These are phyloP conservation scores for Pelargonium myrrhifolium DNA, from an alignment of 441 rosid genomes.

Conservation along the genomic window DNA sequence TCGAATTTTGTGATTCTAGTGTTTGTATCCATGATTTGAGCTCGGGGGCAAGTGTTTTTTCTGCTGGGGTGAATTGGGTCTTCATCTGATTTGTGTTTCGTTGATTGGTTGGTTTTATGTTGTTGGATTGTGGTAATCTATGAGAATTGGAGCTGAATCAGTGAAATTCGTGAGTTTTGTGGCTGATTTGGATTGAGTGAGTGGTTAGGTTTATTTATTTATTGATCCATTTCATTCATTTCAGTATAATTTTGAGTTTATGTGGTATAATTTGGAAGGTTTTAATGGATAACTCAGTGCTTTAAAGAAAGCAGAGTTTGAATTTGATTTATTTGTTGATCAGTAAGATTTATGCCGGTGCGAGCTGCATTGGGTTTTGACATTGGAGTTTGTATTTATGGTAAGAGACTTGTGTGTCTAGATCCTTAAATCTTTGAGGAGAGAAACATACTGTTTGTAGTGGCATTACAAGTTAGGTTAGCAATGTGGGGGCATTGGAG, in stretches of 20 bases:
- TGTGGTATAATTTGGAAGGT: constrained; percentile 1
- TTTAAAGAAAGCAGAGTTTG: background rate
- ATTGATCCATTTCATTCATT: background rate
- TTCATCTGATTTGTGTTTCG: background rate
- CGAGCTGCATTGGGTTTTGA: background rate
- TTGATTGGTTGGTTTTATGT: background rate
- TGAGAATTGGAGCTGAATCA: constrained; percentile 2
- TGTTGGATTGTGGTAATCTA: background rate
- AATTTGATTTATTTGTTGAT: background rate
- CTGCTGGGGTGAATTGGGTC: background rate
- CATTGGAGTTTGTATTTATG: background rate
- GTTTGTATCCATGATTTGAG: constrained; percentile 3
- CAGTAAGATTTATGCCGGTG: background rate
- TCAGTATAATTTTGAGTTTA: background rate
- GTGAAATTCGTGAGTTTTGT: background rate
- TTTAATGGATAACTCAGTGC: background rate
- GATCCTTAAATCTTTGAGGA: background rate
- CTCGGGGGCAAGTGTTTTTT: background rate
- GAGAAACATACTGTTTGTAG: background rate
- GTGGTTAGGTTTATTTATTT: background rate
- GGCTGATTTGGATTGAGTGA: background rate
- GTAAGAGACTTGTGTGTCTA: background rate
- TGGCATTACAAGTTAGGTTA: background rate
- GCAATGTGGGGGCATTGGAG: background rate
- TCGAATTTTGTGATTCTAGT: background rate